These are phyloP conservation scores for Crithidia brevicula DNA, from an alignment of 208 protist species.

Conservation along the genomic window DNA sequence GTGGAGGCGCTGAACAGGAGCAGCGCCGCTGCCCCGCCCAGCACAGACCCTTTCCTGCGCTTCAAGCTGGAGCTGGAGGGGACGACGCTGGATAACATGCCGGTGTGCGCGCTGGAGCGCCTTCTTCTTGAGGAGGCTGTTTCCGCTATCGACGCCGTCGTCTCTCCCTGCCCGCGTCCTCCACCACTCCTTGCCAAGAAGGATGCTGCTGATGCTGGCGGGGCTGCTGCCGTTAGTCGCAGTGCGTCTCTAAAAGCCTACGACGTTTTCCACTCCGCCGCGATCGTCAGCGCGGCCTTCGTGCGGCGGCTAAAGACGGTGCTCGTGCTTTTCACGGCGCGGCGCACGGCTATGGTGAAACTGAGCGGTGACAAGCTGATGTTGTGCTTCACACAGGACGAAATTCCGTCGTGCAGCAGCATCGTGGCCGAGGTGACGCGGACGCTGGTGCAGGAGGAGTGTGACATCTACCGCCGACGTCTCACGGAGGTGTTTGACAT, in stretches of 20 bases:
- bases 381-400: conserved; percentile 61
- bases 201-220: not conserved
- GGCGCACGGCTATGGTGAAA: conserved; percentile 47
- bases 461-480: conserved; percentile 38
- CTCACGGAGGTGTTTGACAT: conserved; percentile 48
- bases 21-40: not conserved
- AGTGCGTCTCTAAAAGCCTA: not conserved
- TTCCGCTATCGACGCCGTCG: conserved; percentile 30
- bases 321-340: conserved; percentile 69
- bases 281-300: conserved; percentile 53
- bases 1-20: conserved; percentile 9
- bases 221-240: not conserved
- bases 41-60: conserved; percentile 18
- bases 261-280: conserved; percentile 53
- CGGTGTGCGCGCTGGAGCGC: conserved; percentile 43
- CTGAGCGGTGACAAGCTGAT: conserved; percentile 67
- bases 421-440: conserved; percentile 48
- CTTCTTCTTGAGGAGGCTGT: conserved; percentile 56
- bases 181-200: not conserved
- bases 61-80: conserved; percentile 82
- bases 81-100: conserved; percentile 49
- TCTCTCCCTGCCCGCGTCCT: conserved; percentile 1
- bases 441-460: conserved; percentile 51
- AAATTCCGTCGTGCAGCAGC: conserved; percentile 46
- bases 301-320: conserved; percentile 50